Conservation (phyloP, 192 early-diverging fungal species). For the Podila clonocystis region DNA sequence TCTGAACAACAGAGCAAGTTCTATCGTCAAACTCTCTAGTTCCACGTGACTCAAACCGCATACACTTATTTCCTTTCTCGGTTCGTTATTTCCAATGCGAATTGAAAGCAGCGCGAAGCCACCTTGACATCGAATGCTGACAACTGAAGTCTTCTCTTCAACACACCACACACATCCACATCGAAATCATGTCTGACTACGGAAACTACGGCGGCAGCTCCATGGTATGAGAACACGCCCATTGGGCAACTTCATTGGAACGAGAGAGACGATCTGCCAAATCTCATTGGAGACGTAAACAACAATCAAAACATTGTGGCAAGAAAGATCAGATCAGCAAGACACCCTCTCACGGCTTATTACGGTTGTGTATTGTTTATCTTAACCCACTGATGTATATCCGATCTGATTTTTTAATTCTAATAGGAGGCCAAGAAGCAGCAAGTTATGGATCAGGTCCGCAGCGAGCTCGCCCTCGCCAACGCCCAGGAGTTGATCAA, state of each 20-base stretch:
- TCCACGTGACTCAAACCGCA: too few relatives aligned
- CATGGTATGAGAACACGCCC: conserved; percentile 14
- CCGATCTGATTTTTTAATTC: not conserved
- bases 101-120: not conserved
- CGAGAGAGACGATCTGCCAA: not conserved
- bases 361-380: not conserved
- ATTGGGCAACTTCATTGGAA: not conserved
- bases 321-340: not conserved
- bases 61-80: too few relatives aligned
- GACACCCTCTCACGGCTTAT: not conserved
- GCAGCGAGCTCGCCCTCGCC: conserved; percentile 79
- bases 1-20: too few relatives aligned
- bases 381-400: not conserved
- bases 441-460: conserved; percentile 81
- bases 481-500: conserved; percentile 87
- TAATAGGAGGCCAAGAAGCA: conserved; percentile 68
- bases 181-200: conserved; percentile 47
- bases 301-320: not conserved
- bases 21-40: too few relatives aligned
- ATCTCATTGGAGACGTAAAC: not conserved
- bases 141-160: not conserved
- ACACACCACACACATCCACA: conserved; percentile 1
- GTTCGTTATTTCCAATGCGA: too few relatives aligned
- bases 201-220: conserved; percentile 51
- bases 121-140: not conserved